A percentile compares a stretch with the other conserved stretches of the same genome.
phyloP scores from a whole-genome alignment of 2,329 filamentous ascomycete genomes.

The Sporothrix dimorphospora region DNA sequence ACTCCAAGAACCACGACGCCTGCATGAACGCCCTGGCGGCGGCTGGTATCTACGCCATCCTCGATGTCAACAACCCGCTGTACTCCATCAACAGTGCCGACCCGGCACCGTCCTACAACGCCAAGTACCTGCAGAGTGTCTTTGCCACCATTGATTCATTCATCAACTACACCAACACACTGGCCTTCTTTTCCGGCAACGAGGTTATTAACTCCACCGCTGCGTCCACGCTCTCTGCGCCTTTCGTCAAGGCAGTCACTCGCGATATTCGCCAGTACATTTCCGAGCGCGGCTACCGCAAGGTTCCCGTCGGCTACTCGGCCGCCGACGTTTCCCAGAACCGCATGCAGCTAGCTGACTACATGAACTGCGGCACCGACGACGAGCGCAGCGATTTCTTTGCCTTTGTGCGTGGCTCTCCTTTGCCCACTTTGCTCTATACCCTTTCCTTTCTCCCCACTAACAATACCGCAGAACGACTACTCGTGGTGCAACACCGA shows the following conservation, averaged over 20 bases:
- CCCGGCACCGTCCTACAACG: slow-evolving; percentile 81
- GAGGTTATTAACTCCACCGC: slow-evolving; percentile 74
- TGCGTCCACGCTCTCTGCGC: slow-evolving; percentile 66
- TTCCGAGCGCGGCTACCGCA: slow-evolving; percentile 61
- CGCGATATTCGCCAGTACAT: slow-evolving; percentile 77
- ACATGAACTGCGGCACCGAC: slow-evolving; percentile 91
- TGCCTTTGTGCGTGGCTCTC: slow-evolving; percentile 55
- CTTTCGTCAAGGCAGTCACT: slow-evolving; percentile 77
- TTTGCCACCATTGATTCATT: slow-evolving; percentile 90
- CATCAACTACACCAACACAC: slow-evolving; percentile 79
- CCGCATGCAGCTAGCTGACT: slow-evolving; percentile 81
- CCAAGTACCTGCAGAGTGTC: slow-evolving; percentile 78
- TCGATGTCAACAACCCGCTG: slow-evolving; percentile 86
- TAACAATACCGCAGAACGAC: slow-evolving; percentile 58
- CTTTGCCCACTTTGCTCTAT: no score
- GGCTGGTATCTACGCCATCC: slow-evolving; percentile 87
- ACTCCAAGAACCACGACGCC: slow-evolving; percentile 75
- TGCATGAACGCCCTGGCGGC: slow-evolving; percentile 83
- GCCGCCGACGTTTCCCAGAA: slow-evolving; percentile 82
- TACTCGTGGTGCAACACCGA: slow-evolving; percentile 83
- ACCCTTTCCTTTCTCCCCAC: no score
- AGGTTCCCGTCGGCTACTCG: slow-evolving; percentile 75
- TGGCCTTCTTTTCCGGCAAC: slow-evolving; percentile 84
- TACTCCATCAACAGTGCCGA: slow-evolving; percentile 83
- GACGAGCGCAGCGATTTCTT: slow-evolving; percentile 87